Base-by-base conservation (phyloP, 257 asterid species). In the Solanum pennellii region DNA sequence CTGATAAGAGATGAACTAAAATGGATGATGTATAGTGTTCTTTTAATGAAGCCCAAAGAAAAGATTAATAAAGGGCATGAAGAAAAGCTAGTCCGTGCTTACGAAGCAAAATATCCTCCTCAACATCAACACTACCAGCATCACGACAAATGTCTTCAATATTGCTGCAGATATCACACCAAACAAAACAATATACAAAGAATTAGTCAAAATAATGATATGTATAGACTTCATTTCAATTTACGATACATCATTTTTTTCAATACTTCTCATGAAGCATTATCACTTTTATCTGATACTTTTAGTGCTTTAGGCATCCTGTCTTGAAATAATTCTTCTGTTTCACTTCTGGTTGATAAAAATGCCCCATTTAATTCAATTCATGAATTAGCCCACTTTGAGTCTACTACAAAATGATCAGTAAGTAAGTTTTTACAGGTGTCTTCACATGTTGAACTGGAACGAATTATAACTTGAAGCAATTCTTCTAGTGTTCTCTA, bases 111-210 rank as follows among this genome's bases (percentile, higher is more conserved):
- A 86, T 92, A 82, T 94, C 98, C 88, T 94, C 99, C 88, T 93
- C 95, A 88, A 95, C 90, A 92, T 97, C 95, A 33, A 93, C 76
- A 89, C 99, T 95, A 85, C 98, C 98, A 92, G 99, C 98, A 92
- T 97, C 99, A 79, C 99, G 99, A 89, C 99, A 92, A 83, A 92
- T 93, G 89, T 97, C 99, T 89, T 97, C 99, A 86, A 97, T 93
- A 90, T 97, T 97, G 82, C 99, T 97, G 96, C 84, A 82, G 83
- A 86, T 31, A 44, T 62, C 6, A 45, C 68, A 87, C 73, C 84
- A 82, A 85, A 84, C n/a, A 90, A 82, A 72, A 87, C 87, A 77
- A 93, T 79, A 62, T 39, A 83, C 49, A 13, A 62, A 74, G 37
- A 83, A 66, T 47, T 12, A 73, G 76, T 23, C 62, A 83, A 86